These are phyloP conservation scores for Colletotrichum neosansevieriae DNA, from an alignment of 2,329 filamentous ascomycete species.

Conservation along the genomic window DNA sequence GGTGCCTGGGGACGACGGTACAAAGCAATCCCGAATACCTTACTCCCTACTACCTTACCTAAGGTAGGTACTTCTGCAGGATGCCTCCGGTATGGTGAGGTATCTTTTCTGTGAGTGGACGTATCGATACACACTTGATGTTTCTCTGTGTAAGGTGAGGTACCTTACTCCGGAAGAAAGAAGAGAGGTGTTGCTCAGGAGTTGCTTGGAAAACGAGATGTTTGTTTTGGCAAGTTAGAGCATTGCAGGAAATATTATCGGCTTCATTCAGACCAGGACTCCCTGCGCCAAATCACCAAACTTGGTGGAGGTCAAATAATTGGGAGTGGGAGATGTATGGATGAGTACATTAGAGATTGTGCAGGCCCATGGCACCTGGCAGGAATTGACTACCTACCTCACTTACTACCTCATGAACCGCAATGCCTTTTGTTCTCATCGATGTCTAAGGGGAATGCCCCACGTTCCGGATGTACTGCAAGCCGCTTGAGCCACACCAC, in stretches of 20 bases:
- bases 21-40: not conserved
- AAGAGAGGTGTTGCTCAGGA: no score
- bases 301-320: not conserved
- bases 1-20: not conserved
- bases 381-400: not conserved
- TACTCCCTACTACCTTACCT: no score
- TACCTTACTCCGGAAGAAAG: no score
- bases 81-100: no score
- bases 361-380: not conserved
- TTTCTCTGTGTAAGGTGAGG: no score
- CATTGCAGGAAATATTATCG: not conserved
- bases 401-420: not conserved
- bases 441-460: slow-evolving; percentile 19
- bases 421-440: slow-evolving; percentile 8
- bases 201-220: no score
- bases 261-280: slow-evolving; percentile 5
- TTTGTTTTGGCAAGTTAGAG: not conserved
- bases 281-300: not conserved
- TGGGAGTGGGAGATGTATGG: no score
- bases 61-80: no score
- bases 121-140: no score
- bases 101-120: no score
- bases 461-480: slow-evolving; percentile 31
- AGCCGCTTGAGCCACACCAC: slow-evolving; percentile 37
- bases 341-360: not conserved